These are phyloP conservation scores for Mortierella alpina DNA, from an alignment of 192 early-diverging fungal genomes.

Conservation along the genomic window DNA sequence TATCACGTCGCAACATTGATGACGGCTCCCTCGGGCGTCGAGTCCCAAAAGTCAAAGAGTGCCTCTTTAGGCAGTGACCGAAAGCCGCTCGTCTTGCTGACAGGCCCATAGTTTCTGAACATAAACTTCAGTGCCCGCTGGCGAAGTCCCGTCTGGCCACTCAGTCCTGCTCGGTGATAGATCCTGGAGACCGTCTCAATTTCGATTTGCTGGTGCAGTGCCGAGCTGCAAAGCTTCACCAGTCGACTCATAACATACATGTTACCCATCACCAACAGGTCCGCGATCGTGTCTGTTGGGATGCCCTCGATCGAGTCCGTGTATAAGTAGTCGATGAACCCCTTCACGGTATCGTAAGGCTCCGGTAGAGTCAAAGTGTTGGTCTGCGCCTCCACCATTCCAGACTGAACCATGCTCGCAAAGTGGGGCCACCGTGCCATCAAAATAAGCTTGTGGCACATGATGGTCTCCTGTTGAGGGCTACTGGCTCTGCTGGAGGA, in stretches of 20 bases:
- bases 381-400: conserved; percentile 63
- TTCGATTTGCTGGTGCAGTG: conserved; percentile 59
- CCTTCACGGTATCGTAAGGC: conserved; percentile 57
- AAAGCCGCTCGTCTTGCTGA: conserved; percentile 67
- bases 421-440: conserved; percentile 76
- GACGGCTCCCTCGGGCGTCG: conserved; percentile 61
- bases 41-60: conserved; percentile 71
- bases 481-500: conserved; percentile 53
- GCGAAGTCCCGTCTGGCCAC: conserved; percentile 63
- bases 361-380: conserved; percentile 64
- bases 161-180: conserved; percentile 63
- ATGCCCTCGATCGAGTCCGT: conserved; percentile 62
- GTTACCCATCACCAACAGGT: conserved; percentile 70
- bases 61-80: conserved; percentile 61
- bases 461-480: conserved; percentile 56
- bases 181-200: conserved; percentile 67
- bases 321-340: conserved; percentile 69
- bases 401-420: conserved; percentile 61
- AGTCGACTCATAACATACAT: conserved; percentile 68
- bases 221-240: conserved; percentile 57
- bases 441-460: conserved; percentile 68
- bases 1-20: conserved; percentile 43
- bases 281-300: conserved; percentile 54
- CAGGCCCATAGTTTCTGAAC: conserved; percentile 68
- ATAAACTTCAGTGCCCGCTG: conserved; percentile 65